phyloP scores from a whole-genome alignment of 2,329 filamentous ascomycete genomes.

The Ophiostoma quercus region DNA sequence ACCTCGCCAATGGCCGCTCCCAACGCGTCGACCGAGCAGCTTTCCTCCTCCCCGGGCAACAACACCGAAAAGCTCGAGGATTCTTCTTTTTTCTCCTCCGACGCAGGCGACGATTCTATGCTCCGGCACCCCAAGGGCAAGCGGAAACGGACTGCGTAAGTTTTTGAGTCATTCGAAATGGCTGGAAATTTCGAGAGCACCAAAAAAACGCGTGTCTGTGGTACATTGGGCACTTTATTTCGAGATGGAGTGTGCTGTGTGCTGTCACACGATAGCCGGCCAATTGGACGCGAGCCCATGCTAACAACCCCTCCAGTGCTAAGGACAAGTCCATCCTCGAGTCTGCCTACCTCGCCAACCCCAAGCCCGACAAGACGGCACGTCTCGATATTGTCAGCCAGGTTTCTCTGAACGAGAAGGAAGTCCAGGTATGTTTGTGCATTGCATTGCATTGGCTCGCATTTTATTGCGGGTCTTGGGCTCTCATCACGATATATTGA shows the following conservation, averaged over 20 bases:
- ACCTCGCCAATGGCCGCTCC: constrained; percentile 18
- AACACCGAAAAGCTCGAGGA: constrained; percentile 23
- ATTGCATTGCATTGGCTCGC: not conserved
- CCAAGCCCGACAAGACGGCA: constrained; percentile 86
- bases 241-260: not conserved
- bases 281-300: not conserved
- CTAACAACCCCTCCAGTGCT: constrained; percentile 48
- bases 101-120: constrained; percentile 22
- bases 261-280: not conserved
- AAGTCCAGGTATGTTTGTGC: constrained; percentile 72
- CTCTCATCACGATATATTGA: not conserved
- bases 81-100: constrained; percentile 24
- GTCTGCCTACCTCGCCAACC: constrained; percentile 74
- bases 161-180: constrained; percentile 24
- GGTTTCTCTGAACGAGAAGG: constrained; percentile 87
- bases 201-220: constrained; percentile 15
- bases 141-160: constrained; percentile 60
- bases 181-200: not conserved
- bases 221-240: not conserved
- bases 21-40: constrained; percentile 21
- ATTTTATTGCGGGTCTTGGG: not conserved
- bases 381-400: constrained; percentile 77
- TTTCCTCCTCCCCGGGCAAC: constrained; percentile 24
- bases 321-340: constrained; percentile 88
- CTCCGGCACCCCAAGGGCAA: constrained; percentile 52